A percentile compares a stretch with the other conserved stretches of the same genome.
phyloP scores from a whole-genome alignment of 257 asterid genomes.

The Capsicum baccatum region DNA sequence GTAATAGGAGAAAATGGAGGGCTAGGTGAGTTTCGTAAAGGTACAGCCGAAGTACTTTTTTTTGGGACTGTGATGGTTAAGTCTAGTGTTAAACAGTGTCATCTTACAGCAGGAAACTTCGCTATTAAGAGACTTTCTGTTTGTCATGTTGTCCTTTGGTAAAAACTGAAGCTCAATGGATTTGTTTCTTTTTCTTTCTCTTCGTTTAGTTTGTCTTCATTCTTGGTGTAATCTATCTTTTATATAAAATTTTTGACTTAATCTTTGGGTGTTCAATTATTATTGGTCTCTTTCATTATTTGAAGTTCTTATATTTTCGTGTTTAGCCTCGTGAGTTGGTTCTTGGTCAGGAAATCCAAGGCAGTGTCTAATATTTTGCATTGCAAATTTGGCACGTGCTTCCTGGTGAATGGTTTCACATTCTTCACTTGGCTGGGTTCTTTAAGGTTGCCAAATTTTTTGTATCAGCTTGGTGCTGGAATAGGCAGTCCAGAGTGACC shows the following conservation, averaged over 20 bases:
- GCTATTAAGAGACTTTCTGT: not conserved
- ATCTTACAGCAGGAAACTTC: not conserved
- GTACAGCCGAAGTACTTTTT: not conserved
- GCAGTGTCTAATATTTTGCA: not conserved
- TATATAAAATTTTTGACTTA: not conserved
- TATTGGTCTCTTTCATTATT: constrained; percentile 6
- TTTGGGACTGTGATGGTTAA: not conserved
- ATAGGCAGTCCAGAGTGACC: not conserved
- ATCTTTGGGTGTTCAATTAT: constrained; percentile 13
- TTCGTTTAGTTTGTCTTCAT: not conserved
- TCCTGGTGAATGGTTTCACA: not conserved
- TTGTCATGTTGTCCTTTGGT: not conserved
- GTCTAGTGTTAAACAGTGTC: not conserved
- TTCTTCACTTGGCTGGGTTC: not conserved
- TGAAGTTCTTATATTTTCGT: not conserved
- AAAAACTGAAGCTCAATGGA: not conserved
- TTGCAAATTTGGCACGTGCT: not conserved
- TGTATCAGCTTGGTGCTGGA: not conserved
- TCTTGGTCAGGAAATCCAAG: not conserved
- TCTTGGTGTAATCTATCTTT: not conserved
- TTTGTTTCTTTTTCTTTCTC: not conserved
- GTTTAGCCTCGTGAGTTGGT: not conserved
- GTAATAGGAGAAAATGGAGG: constrained; percentile 8
- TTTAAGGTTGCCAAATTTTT: not conserved
- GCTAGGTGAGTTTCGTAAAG: constrained; percentile 11